Percentiles rank a stretch among this genome's conserved stretches.
These are phyloP conservation scores for Hanseniaspora clermontiae DNA, from an alignment of 805 yeast species.

Conservation along the genomic window DNA sequence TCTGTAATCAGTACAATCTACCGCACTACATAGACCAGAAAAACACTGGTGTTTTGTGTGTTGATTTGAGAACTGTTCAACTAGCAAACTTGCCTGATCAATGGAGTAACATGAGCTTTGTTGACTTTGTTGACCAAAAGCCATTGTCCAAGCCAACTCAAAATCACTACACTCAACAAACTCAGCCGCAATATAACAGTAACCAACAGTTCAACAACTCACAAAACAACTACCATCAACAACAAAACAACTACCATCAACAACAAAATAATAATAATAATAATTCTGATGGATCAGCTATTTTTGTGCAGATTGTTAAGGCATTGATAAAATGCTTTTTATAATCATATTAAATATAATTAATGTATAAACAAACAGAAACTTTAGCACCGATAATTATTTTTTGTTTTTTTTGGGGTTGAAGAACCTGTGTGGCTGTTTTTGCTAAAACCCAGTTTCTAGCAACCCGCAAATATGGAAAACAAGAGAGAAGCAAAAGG, in stretches of 20 bases:
- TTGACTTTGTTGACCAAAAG: slow-evolving; percentile 12
- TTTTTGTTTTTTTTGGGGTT: not conserved
- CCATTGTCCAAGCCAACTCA: slow-evolving; percentile 17
- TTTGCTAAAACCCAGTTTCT: too few relatives aligned
- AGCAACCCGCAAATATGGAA: too few relatives aligned
- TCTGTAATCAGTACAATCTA: slow-evolving; percentile 57
- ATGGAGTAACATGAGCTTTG: slow-evolving; percentile 23
- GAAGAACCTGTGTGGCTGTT: not conserved
- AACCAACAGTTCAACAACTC: slow-evolving; percentile 21
- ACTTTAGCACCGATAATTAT: too few relatives aligned
- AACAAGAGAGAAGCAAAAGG: too few relatives aligned
- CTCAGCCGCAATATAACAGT: slow-evolving; percentile 22
- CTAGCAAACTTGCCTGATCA: slow-evolving; percentile 29
- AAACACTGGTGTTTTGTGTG: slow-evolving; percentile 69
- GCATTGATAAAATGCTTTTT: slow-evolving; percentile 13
- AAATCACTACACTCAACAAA: slow-evolving; percentile 16
- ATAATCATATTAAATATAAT: not conserved
- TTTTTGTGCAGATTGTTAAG: slow-evolving; percentile 22
- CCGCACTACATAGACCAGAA: slow-evolving; percentile 49
- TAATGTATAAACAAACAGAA: too few relatives aligned
- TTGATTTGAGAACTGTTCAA: slow-evolving; percentile 42
- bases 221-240: slow-evolving; percentile 21
- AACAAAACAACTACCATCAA: slow-evolving; percentile 23
- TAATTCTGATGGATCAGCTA: not conserved
- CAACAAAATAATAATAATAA: slow-evolving; percentile 19